These are phyloP conservation scores for Phytophthora cryptogea DNA, from an alignment of 352 stramenopile genomes.

Conservation along the genomic window DNA sequence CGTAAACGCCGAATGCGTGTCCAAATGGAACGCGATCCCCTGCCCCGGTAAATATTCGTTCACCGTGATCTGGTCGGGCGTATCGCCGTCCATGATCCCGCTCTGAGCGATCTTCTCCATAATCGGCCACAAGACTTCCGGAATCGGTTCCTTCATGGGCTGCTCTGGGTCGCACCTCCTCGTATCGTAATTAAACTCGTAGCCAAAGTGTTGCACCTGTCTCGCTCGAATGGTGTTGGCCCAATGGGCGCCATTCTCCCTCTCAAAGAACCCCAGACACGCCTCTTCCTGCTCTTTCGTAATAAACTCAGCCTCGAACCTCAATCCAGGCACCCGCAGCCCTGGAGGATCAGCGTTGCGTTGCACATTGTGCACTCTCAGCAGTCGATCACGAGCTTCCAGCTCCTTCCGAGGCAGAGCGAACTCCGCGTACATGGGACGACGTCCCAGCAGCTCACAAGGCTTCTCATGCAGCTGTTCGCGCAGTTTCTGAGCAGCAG, in stretches of 20 bases:
- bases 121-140: slow-evolving; percentile 42
- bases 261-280: slow-evolving; percentile 66
- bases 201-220: slow-evolving; percentile 90
- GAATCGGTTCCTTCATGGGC: slow-evolving; percentile 56
- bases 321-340: slow-evolving; percentile 60
- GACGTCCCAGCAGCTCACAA: slow-evolving; percentile 53
- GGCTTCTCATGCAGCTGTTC: slow-evolving; percentile 62
- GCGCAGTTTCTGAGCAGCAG: slow-evolving; percentile 32
- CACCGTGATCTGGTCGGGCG: slow-evolving; percentile 80
- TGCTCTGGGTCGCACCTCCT: slow-evolving; percentile 56
- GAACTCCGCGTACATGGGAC: slow-evolving; percentile 80
- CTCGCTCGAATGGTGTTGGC: slow-evolving; percentile 76
- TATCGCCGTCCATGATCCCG: slow-evolving; percentile 59
- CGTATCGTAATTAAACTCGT: slow-evolving; percentile 89
- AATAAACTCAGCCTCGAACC: slow-evolving; percentile 71
- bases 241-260: slow-evolving; percentile 56
- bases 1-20: slow-evolving; percentile 90
- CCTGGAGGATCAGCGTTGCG: slow-evolving; percentile 46
- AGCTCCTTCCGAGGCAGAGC: slow-evolving; percentile 67
- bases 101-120: slow-evolving; percentile 54
- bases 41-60: slow-evolving; percentile 92
- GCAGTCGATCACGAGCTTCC: slow-evolving; percentile 63
- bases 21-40: slow-evolving; percentile 87
- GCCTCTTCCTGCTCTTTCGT: slow-evolving; percentile 53
- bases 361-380: slow-evolving; percentile 61